phyloP scores from a whole-genome alignment of 2,329 filamentous ascomycete species.

The Fusarium euwallaceae region DNA sequence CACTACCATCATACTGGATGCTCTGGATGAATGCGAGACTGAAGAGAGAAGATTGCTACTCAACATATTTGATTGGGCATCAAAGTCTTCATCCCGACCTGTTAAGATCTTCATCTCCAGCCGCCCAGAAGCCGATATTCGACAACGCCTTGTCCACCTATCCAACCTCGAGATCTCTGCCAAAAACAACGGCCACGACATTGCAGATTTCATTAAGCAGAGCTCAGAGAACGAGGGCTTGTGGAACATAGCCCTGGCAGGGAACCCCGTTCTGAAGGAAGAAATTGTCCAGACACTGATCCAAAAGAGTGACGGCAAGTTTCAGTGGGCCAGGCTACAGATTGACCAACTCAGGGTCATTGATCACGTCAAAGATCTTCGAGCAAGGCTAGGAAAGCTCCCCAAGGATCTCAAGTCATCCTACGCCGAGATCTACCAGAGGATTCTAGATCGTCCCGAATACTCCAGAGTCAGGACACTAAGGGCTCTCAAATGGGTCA shows the following conservation, averaged over 20 bases:
- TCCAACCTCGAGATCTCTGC: background rate
- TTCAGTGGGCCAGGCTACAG: background rate
- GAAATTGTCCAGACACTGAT: background rate
- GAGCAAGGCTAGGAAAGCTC: background rate
- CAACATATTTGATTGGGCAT: background rate
- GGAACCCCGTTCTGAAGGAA: background rate
- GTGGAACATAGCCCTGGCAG: too few relatives aligned
- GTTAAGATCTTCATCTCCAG: background rate
- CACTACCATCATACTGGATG: background rate
- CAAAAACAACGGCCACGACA: background rate
- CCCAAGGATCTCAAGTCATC: background rate
- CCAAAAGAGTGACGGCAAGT: background rate
- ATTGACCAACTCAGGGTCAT: background rate
- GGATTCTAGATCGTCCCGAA: background rate
- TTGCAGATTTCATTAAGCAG: background rate
- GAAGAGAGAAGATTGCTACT: background rate
- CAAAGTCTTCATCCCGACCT: background rate
- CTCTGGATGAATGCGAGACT: background rate
- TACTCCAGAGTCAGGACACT: background rate
- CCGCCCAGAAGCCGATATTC: background rate
- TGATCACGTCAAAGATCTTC: background rate
- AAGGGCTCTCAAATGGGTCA: background rate
- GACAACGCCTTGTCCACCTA: background rate
- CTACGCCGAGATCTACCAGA: background rate
- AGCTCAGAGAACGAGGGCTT: too few relatives aligned